Percentiles rank a stretch among this genome's conserved stretches.
These are phyloP conservation scores for Mycena leptocephala DNA, from an alignment of 768 basidiomycete genomes.

Conservation along the genomic window DNA sequence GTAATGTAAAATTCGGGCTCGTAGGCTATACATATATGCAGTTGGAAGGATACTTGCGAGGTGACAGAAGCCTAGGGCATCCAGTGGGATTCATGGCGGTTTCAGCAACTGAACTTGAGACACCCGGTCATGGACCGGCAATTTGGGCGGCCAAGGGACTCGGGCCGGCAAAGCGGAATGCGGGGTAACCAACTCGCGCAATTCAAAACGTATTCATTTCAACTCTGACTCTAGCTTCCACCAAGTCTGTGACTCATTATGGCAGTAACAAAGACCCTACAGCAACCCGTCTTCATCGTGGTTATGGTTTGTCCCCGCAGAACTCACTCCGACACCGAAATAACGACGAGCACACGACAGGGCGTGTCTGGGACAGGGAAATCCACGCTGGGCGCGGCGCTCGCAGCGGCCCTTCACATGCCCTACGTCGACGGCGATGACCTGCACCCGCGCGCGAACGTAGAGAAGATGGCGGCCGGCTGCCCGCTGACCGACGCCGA, in stretches of 20 bases:
- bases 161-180: slow-evolving; percentile 11
- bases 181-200: not conserved
- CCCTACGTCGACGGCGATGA: slow-evolving; percentile 94
- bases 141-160: not conserved
- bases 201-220: not conserved
- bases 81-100: no score
- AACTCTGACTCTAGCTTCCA: not conserved
- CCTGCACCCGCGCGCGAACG: slow-evolving; percentile 85
- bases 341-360: slow-evolving; percentile 50
- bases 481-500: slow-evolving; percentile 86
- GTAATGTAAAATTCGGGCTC: no score
- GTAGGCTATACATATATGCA: no score
- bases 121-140: no score
- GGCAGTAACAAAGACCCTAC: not conserved
- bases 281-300: slow-evolving; percentile 35
- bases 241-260: not conserved
- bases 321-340: not conserved
- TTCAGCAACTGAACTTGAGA: no score
- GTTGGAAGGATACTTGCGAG: no score
- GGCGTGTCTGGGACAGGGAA: slow-evolving; percentile 86
- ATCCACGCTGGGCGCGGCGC: slow-evolving; percentile 75
- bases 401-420: slow-evolving; percentile 74
- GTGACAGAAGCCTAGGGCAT: no score
- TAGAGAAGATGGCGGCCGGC: slow-evolving; percentile 90
- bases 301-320: slow-evolving; percentile 40